Evolutionary conservation across 2,329 filamentous ascomycete genomes (phyloP).

Genomic region (Pyricularia sp.): DNA sequence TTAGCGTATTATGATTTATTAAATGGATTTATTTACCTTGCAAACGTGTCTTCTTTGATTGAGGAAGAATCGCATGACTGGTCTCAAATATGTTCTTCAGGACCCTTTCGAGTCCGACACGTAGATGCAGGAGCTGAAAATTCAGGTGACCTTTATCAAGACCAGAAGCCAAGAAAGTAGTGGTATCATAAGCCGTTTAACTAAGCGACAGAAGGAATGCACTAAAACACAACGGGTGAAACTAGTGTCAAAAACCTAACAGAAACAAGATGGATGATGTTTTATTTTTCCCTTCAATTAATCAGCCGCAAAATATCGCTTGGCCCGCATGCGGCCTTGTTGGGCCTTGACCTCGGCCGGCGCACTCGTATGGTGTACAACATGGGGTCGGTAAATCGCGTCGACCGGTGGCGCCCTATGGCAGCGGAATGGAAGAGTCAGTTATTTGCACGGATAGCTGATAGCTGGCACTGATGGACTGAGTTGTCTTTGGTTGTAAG

Average conservation of each 20-base stretch:
- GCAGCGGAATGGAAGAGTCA: constrained; percentile 7
- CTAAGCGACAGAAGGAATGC: no score
- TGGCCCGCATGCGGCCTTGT: constrained; percentile 54
- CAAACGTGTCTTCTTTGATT: no score
- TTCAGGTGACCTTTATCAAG: no score
- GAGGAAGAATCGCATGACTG: no score
- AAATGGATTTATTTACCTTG: background rate
- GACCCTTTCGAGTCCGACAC: no score
- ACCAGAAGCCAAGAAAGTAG: no score
- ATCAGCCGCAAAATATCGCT: constrained; percentile 64
- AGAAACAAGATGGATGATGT: background rate
- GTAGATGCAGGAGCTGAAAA: no score
- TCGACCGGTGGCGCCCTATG: constrained; percentile 74
- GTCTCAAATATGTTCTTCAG: no score
- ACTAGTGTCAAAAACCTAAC: background rate
- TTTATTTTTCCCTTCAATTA: constrained; percentile 16
- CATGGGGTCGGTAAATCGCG: constrained; percentile 82
- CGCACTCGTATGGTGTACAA: constrained; percentile 78
- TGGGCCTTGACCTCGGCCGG: constrained; percentile 63
- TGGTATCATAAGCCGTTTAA: no score
- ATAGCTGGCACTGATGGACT: background rate
- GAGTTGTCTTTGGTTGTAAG: background rate
- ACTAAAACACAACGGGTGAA: no score
- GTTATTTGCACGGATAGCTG: no score
- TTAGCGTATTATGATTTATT: background rate